phyloP scores from a whole-genome alignment of 2,329 filamentous ascomycete species.

The Cordyceps tenuipes region DNA sequence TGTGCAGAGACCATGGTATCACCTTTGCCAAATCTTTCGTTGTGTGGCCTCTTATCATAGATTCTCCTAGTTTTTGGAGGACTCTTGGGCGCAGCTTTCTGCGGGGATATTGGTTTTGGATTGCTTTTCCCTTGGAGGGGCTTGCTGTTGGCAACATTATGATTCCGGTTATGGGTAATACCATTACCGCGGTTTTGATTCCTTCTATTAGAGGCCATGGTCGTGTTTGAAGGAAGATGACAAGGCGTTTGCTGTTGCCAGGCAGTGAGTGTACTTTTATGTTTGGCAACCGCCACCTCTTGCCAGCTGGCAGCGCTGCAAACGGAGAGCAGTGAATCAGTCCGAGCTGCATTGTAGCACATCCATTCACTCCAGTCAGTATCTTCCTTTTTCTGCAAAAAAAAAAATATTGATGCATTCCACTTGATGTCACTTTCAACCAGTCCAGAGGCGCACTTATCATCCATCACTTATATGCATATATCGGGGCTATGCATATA shows the following conservation, averaged over 20 bases:
- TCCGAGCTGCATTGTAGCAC: neutral
- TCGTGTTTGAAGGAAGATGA: neutral
- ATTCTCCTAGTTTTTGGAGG: too few species aligned
- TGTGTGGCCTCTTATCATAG: neutral
- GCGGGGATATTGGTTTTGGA: neutral
- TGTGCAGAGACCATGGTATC: conserved; percentile 3
- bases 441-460: neutral
- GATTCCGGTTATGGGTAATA: neutral
- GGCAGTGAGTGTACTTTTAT: neutral
- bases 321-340: neutral
- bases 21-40: neutral
- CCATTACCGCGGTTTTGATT: neutral
- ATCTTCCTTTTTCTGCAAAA: neutral
- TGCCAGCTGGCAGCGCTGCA: conserved; percentile 15
- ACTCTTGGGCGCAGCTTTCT: neutral
- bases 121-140: neutral
- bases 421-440: neutral
- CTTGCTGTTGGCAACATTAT: neutral
- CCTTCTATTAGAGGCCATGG: neutral
- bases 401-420: neutral
- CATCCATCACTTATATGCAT: neutral
- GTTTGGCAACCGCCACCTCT: neutral
- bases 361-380: neutral
- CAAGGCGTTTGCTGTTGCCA: too few species aligned
- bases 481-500: conserved; percentile 12